Base-by-base conservation (phyloP, 495 filamentous ascomycete species). In the Parmelia sp. region DNA sequence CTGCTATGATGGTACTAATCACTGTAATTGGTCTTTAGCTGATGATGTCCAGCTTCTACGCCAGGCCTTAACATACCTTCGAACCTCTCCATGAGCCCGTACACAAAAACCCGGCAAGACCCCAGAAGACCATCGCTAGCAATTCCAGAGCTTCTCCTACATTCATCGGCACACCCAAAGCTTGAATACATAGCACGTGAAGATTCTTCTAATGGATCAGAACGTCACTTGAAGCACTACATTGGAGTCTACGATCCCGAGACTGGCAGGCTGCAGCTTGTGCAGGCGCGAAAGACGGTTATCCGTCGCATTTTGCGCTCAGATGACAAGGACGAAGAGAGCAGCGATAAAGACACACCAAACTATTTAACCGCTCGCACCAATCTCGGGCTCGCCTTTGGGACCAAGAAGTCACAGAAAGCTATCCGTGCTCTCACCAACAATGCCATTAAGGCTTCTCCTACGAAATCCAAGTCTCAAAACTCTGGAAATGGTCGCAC, bases 381-480 rank as follows among this genome's bases (percentile, higher is more conserved):
- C 53, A 83, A 85, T 42, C 87, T 98, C 8, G 94, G 91, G 65
- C 84, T 90, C 70, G 86, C 88, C 57, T 98, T 98, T 77, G 95
- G 94, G 67, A 96, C 91, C 40, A 95, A 91, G 78, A 95, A 95
- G 77, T 86, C 95, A 4, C 88, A 89, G 79, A 96, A 96, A 75
- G 88, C 88, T 3, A 85, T 93, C 64, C 83, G 82, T 33, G 86
- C 87, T 39, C 77, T 88, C 58, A 87, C 89, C 29, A 85, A 90
- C 71, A 96, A 96, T 68, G 89, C 90, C 45, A 90, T 96, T 60
- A 44, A 49, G 27, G 75, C 76, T 36, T 77, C 78, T 29, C 74
- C 75, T 10, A 77, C 78, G 39, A 63, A 59, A 42, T 57, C 63
- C 8, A 42, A 60, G 71, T 81, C 49, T 76, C 77, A 66, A 35